Evolutionary conservation across 2,329 filamentous ascomycete species (phyloP).

Genomic region (Botrytis sinoallii): DNA sequence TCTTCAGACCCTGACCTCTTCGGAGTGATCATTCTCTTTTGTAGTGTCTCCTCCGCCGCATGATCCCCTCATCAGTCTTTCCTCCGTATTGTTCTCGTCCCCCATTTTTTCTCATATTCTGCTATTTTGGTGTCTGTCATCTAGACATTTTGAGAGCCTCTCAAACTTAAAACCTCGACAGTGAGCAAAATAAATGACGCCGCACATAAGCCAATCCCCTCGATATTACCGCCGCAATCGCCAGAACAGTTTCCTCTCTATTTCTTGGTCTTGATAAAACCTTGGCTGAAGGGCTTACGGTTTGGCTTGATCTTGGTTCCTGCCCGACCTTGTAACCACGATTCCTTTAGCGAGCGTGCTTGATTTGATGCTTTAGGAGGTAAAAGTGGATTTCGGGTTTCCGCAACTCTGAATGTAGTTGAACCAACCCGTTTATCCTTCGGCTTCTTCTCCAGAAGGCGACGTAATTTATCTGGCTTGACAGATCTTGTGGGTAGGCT

Average conservation of each 20-base stretch:
- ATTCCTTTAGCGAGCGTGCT: conserved; percentile 33
- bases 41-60: background rate
- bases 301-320: conserved; percentile 24
- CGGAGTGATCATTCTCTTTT: background rate
- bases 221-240: background rate
- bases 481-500: conserved; percentile 18
- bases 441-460: conserved; percentile 30
- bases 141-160: background rate
- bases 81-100: background rate
- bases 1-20: background rate
- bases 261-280: conserved; percentile 30
- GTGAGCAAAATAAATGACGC: background rate
- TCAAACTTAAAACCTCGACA: background rate
- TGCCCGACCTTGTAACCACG: conserved; percentile 32
- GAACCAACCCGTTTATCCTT: conserved; percentile 34
- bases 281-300: conserved; percentile 29
- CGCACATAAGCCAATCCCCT: background rate
- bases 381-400: conserved; percentile 25
- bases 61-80: background rate
- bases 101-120: background rate
- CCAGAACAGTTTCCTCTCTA: conserved; percentile 12
- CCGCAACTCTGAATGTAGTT: conserved; percentile 35
- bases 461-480: conserved; percentile 34
- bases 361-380: conserved; percentile 32
- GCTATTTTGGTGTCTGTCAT: background rate